Base-by-base conservation (phyloP, 176 grass and related monocot species). In the Juncus effusus region DNA sequence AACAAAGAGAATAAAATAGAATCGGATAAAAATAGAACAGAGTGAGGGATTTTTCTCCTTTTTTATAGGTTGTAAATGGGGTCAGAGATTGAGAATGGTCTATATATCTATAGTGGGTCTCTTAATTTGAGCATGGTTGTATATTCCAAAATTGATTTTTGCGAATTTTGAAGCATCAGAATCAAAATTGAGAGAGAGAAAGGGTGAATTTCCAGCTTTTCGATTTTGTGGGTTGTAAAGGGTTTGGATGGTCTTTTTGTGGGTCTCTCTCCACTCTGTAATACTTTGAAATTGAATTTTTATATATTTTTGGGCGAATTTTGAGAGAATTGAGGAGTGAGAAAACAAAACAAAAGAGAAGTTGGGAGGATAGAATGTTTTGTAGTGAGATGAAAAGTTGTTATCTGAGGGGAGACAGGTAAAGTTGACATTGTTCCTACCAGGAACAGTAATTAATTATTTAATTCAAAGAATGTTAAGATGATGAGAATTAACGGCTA, bases 381-480 rank as follows among this genome's bases (percentile, higher is more conserved):
- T 69, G 42, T 39, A 68, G 63, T 59, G 67, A 79, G 62, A 79
- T 53, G 52, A 67, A 13, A 51, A 51, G 70, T 74, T 74, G 78
- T 74, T 74, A 55, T 74, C 61, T 15, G 36, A 35, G 40, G 9
- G 10, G 19, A 61, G 70, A 80, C 78, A 67, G 53, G 64, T 45
- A 78, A 38, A 15, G 41, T 59, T 72, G 84, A 76, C 75, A 49
- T 75, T 40, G 54, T 79, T 82, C 70, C 84, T 82, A 67, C 75
- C 40, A 9, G 51, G 13, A 59, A 80, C 56, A 49, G 38, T 57
- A 55, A 65, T 41, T 13, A 52, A 28, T 51, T 51, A 47, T 47
- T 47, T 47, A 47, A 5, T 47, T 5, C 9, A 47, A 6, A 58
- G 49, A 58, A 28, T 36, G 9, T 47, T 38, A 28, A 70, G 42